Conservation (phyloP, 805 yeast genomes). For the Metschnikowia matae region DNA sequence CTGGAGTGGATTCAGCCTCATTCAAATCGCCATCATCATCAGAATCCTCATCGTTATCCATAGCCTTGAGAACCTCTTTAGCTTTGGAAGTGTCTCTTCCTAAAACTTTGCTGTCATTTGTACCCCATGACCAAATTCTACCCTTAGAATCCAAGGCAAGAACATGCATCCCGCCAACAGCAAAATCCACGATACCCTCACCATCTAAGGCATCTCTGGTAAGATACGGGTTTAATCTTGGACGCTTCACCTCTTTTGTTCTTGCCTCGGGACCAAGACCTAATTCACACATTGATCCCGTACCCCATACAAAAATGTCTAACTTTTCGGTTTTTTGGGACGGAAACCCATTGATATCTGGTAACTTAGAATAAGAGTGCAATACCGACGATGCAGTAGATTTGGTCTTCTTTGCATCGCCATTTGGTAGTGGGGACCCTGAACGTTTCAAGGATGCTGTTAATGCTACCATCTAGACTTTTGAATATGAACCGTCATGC, state of each 20-base stretch:
- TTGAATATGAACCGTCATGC: neutral
- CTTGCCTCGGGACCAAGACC: conserved; percentile 95
- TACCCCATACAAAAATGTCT: conserved; percentile 90
- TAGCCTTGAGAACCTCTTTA: conserved; percentile 62
- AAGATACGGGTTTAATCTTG: conserved; percentile 81
- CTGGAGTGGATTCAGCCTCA: conserved; percentile 87
- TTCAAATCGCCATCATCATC: conserved; percentile 79
- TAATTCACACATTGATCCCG: conserved; percentile 95
- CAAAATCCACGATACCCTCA: conserved; percentile 74
- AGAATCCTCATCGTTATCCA: conserved; percentile 49
- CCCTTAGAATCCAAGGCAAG: conserved; percentile 75
- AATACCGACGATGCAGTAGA: conserved; percentile 41
- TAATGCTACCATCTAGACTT: conserved; percentile 42
- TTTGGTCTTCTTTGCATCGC: conserved; percentile 23
- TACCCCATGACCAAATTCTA: conserved; percentile 97
- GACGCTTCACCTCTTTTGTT: conserved; percentile 92
- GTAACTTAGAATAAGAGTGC: conserved; percentile 46
- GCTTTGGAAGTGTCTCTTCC: conserved; percentile 76
- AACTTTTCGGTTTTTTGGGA: conserved; percentile 43
- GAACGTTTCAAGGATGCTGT: conserved; percentile 31
- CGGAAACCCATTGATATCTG: conserved; percentile 42
- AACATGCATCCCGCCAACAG: conserved; percentile 96
- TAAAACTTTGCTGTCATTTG: conserved; percentile 85
- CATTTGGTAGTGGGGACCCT: conserved; percentile 17
- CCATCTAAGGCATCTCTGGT: conserved; percentile 44